Base-by-base conservation (phyloP, 768 basidiomycete genomes). In the Daedaleopsis sinensis region DNA sequence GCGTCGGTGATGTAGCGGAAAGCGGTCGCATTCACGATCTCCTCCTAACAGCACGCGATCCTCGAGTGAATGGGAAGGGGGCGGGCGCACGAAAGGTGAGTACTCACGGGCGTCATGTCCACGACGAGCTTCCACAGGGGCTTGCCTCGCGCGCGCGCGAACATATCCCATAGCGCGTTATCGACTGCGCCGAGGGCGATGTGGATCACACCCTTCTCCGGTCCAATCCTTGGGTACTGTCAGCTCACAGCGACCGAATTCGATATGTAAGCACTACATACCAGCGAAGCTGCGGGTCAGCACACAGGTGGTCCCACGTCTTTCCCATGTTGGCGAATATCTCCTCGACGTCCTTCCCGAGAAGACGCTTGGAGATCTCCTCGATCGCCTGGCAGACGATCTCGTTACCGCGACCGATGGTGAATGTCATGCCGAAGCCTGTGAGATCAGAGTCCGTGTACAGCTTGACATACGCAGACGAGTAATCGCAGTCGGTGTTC, bases 401-500 rank as follows among this genome's bases (percentile, higher is more conserved):
- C 62, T 98, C 96, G 70, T 95, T 98, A 32, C 96, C 96, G 44
- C 96, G 88, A 0, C 94, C 94, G 66, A 94, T 95, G 12, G 94
- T 95, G 73, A 96, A 96, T 3, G 94, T 94, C 93, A 94, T 93
- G 57, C 93, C 94, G 67, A 94, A 86, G n/a, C 95, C 93, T 51
- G 88, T 82, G 47, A 96, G 85, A 54, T 86, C 81, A 5, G 77
- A 68, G 23, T 86, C 80, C n/a, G 91, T 96, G 63, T 83, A 76
- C 58, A 98, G 80, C 23, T 87, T 83, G 48, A 97, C 81, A 72
- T 97, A 97, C 6, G 96, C 96, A 1, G 94, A 92, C 2, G 93
- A 95, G 76, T 97, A 97, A 77, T 97, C 96, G 76, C 94, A 96
- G 58, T 93, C 93, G 36, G 91, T 90, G 75, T 97, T 96, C 94